Conservation (phyloP, 1,284 basidiomycete species). For the Tranzscheliella williamsii region DNA sequence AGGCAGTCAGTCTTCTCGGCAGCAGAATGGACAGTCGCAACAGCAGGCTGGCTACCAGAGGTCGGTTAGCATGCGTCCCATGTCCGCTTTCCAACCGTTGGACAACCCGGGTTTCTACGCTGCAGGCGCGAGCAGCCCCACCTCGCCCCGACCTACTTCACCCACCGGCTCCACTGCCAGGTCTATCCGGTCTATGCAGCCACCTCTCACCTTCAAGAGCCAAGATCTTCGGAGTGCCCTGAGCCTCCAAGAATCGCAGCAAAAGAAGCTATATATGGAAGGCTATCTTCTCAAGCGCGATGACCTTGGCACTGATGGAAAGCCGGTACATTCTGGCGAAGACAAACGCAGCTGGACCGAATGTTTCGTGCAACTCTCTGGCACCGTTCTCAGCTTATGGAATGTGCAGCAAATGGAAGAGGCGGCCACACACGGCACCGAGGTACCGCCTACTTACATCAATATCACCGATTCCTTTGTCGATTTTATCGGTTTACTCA, state of each 20-base stretch:
- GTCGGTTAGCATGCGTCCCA: constrained; percentile 43
- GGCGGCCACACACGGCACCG: constrained; percentile 75
- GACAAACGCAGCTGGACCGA: constrained; percentile 51
- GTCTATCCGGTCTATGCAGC: constrained; percentile 41
- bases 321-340: constrained; percentile 47
- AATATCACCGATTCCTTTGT: constrained; percentile 78
- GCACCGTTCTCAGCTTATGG: constrained; percentile 88
- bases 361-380: constrained; percentile 78
- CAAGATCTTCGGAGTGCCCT: constrained; percentile 55
- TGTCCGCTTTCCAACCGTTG: constrained; percentile 56
- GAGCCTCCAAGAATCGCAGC: constrained; percentile 54
- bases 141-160: constrained; percentile 22
- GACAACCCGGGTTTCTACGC: constrained; percentile 36
- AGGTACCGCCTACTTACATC: constrained; percentile 82
- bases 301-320: constrained; percentile 54
- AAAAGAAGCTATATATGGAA: constrained; percentile 59
- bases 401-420: constrained; percentile 81
- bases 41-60: constrained; percentile 7
- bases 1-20: constrained; percentile 16
- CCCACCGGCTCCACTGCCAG: constrained; percentile 41
- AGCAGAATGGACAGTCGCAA: constrained; percentile 7
- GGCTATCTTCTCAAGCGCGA: constrained; percentile 57
- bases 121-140: constrained; percentile 11
- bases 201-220: constrained; percentile 56
- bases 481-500: constrained; percentile 65